Evolutionary conservation across 257 asterid species (phyloP).

Genomic region (Solanum pinnatisectum): DNA sequence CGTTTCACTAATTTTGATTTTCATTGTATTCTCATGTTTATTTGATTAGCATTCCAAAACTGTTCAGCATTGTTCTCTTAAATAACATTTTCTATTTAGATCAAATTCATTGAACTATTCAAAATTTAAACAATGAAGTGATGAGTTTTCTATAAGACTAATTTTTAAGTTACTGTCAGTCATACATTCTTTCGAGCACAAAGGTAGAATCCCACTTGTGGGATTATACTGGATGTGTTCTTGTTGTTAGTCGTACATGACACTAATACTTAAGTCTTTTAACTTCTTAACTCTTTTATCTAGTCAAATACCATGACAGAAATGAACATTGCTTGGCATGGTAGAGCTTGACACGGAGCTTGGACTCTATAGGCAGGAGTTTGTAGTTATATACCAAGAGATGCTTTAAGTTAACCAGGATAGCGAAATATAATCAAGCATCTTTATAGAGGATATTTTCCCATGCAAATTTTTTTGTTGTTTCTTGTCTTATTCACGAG

Average conservation of each 20-base stretch:
- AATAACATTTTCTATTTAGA: background rate
- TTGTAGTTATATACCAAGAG: background rate
- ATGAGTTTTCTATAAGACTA: background rate
- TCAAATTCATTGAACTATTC: background rate
- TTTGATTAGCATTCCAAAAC: background rate
- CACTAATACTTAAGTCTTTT: background rate
- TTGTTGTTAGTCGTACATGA: background rate
- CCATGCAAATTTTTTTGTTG: background rate
- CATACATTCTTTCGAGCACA: background rate
- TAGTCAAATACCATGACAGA: background rate
- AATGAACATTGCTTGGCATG: background rate
- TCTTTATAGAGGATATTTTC: background rate
- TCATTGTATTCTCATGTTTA: background rate
- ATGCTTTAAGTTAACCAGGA: background rate
- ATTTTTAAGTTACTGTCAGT: background rate
- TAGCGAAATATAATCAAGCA: background rate
- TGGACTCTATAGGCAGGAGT: background rate
- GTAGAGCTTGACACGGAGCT: background rate
- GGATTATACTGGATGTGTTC: background rate
- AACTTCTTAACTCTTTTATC: background rate
- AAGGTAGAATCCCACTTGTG: background rate
- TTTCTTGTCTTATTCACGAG: background rate
- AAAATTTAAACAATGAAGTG: background rate
- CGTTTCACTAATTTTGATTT: too few relatives aligned
- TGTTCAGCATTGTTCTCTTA: background rate